These are phyloP conservation scores for Clathrospora elynae DNA, from an alignment of 2,329 filamentous ascomycete species.

Conservation along the genomic window DNA sequence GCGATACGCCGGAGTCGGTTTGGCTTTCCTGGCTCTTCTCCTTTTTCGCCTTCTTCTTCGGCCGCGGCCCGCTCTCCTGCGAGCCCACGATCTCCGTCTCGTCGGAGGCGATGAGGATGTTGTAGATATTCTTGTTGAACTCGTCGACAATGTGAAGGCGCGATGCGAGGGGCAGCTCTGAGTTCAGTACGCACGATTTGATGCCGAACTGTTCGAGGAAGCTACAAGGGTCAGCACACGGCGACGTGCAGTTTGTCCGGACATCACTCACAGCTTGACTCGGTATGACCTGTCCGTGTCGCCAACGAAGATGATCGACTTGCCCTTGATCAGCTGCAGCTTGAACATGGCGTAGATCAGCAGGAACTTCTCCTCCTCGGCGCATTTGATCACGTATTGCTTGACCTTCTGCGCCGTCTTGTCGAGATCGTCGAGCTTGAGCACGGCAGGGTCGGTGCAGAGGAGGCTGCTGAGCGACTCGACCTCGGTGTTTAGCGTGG, in stretches of 20 bases:
- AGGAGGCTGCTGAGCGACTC: conserved; percentile 85
- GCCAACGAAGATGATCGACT: conserved; percentile 81
- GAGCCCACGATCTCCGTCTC: conserved; percentile 82
- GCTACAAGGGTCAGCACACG: too few relatives aligned
- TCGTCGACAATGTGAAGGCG: conserved; percentile 94
- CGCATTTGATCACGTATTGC: conserved; percentile 89
- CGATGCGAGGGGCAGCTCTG: conserved; percentile 90
- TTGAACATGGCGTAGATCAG: conserved; percentile 94
- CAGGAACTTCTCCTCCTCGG: conserved; percentile 97
- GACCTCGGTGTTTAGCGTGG: conserved; percentile 86
- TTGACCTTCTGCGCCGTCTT: conserved; percentile 76
- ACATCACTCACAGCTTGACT: too few relatives aligned
- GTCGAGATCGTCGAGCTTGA: conserved; percentile 84
- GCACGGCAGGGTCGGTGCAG: conserved; percentile 75
- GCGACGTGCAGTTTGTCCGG: too few relatives aligned
- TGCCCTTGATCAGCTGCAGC: conserved; percentile 89
- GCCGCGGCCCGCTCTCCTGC: conserved; percentile 47
- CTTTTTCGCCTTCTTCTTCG: conserved; percentile 63
- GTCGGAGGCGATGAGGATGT: conserved; percentile 96
- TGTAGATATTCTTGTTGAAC: conserved; percentile 96
- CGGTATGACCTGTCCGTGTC: conserved; percentile 91
- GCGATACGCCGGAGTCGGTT: conserved; percentile 91
- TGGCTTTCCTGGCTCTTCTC: conserved; percentile 66
- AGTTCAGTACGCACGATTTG: conserved; percentile 90
- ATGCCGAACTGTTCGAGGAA: conserved; percentile 98